These are phyloP conservation scores for Phymatotrichopsis omnivora DNA, from an alignment of 2,329 filamentous ascomycete species.

Conservation along the genomic window DNA sequence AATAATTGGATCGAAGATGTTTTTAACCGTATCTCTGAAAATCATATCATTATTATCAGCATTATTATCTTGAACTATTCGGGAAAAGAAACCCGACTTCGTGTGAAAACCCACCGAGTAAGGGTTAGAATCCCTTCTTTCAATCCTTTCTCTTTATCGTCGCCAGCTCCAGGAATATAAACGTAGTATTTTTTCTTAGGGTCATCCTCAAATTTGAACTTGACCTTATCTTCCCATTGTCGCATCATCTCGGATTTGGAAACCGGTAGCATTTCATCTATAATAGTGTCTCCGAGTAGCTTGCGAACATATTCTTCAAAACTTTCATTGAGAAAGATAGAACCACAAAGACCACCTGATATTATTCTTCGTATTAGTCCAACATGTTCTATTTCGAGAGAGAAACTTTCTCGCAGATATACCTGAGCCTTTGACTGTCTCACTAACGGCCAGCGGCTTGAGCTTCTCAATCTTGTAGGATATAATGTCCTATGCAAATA, in stretches of 20 bases:
- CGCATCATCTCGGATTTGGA: slow-evolving; percentile 47
- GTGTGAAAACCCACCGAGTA: no score
- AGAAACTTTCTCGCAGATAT: slow-evolving; percentile 10
- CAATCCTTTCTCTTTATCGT: slow-evolving; percentile 63
- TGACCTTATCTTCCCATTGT: slow-evolving; percentile 78
- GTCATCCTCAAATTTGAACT: no score
- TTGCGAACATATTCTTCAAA: slow-evolving; percentile 66
- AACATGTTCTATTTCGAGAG: no score
- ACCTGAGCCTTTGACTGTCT: no score
- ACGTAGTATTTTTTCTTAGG: no score
- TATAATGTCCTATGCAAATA: slow-evolving; percentile 40
- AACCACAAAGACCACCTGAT: slow-evolving; percentile 40
- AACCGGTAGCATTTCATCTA: slow-evolving; percentile 24
- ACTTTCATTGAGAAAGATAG: slow-evolving; percentile 35
- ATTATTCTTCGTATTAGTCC: no score
- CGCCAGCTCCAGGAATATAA: slow-evolving; percentile 59
- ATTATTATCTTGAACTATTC: slow-evolving; percentile 6
- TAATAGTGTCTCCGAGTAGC: slow-evolving; percentile 45
- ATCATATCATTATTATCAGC: no score
- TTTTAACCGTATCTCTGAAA: slow-evolving; percentile 32
- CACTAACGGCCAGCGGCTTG: no score
- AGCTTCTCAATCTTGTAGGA: slow-evolving; percentile 66
- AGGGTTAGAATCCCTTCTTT: slow-evolving; percentile 72
- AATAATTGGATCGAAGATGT: slow-evolving; percentile 66
- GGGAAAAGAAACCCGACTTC: slow-evolving; percentile 38